phyloP scores from a whole-genome alignment of 345 rosid species.

The Eucalyptus camaldulensis region DNA sequence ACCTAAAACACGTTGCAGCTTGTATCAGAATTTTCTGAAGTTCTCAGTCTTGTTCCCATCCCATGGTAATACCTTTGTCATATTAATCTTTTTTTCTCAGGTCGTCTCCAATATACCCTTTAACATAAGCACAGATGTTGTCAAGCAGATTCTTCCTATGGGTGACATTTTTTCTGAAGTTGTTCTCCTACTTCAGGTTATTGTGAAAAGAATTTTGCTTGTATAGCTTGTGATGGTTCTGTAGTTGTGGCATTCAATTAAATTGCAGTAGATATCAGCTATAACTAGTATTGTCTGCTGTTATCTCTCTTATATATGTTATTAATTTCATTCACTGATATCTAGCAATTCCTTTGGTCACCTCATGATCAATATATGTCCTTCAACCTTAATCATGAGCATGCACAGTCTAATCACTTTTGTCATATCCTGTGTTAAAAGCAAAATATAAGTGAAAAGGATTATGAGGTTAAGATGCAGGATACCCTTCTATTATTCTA shows the following conservation, averaged over 20 bases:
- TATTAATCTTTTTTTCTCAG: constrained; percentile 14
- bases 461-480: neutral
- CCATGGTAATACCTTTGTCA: neutral
- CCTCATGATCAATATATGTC: neutral
- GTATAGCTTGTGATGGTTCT: neutral
- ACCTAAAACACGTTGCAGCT: neutral
- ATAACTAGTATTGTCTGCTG: neutral
- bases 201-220: neutral
- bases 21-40: neutral
- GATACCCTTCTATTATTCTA: neutral
- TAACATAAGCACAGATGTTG: constrained; percentile 77
- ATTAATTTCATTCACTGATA: neutral
- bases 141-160: constrained; percentile 85
- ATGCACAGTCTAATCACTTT: neutral
- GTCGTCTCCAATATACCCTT: constrained; percentile 87
- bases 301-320: neutral
- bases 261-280: neutral
- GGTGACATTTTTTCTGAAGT: constrained; percentile 87
- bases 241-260: neutral
- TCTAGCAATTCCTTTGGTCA: neutral
- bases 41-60: neutral
- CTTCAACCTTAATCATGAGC: neutral
- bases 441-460: neutral
- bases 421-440: neutral
- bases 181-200: constrained; percentile 81